Evolutionary conservation across 1,284 basidiomycete genomes (phyloP), one percentile per base, ranked within the genome.

Genomic region (Stereum hirsutum): DNA sequence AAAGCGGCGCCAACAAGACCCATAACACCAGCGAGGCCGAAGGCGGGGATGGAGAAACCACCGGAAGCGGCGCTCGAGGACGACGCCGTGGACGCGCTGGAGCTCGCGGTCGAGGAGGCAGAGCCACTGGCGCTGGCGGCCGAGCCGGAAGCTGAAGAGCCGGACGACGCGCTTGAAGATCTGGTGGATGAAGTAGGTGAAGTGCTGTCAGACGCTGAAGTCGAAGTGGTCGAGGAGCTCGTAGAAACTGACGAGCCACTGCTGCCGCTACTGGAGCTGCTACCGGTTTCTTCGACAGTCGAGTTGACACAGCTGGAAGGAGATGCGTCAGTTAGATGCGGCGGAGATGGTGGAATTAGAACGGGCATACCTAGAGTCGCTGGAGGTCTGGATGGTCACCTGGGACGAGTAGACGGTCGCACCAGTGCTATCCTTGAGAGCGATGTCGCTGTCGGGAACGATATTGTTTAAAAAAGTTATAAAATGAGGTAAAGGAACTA

Each of bases 391-490:
- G 45, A 88, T 61, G 2, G 66, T 75, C 41, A 81, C 63, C 2
- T 65, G 60, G 48, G 75, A 74, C 10, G 75, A 74, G 65, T 71
- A 89, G 3, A 69, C 73, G 4, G 54, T 57, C 1, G 53, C 32
- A 24, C 86, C 87, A n/a, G 72, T 74, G 50, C 57, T 61, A 53
- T 42, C 88, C 58, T 75, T 79, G 47, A 83, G 46, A 12, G 55
- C 49, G 35, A 74, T 52, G 12, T 71, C 73, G 51, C 82, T 30
- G 27, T 31, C 4, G 19, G 7, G 25, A 42, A 25, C 5, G n/a
- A 42, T 4, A 30, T 10, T 39, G 26, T 54, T 41, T 17, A 15
- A 30, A 25, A 6, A 7, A 2, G 8, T 8, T 27, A 6, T 35
- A 7, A 12, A 8, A 19, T 14, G 6, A 42, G 21, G 45, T 17